These are phyloP conservation scores for Musa schizocarpa DNA, from an alignment of 176 grass and related monocot species.

Conservation along the genomic window DNA sequence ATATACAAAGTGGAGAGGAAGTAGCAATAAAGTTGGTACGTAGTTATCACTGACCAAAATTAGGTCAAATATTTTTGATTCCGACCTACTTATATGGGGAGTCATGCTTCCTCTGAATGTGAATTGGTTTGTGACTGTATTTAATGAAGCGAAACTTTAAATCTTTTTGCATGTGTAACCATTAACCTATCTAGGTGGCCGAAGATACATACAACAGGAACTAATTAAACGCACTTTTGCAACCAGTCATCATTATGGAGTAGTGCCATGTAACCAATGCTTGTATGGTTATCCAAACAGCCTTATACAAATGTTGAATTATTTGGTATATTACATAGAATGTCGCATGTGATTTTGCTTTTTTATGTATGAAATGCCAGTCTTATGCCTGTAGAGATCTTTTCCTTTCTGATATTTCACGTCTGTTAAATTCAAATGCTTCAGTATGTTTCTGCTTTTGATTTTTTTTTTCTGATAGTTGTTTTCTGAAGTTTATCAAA, in stretches of 20 bases:
- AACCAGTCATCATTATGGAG: neutral
- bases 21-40: conserved; percentile 69
- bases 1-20: conserved; percentile 64
- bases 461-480: neutral
- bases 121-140: too few species aligned
- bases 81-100: too few species aligned
- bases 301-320: too few species aligned
- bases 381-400: too few species aligned
- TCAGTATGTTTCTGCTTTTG: neutral
- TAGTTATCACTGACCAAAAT: neutral
- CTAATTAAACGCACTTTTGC: neutral
- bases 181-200: neutral
- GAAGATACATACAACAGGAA: neutral
- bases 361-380: too few species aligned
- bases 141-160: neutral
- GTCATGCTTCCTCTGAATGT: too few species aligned
- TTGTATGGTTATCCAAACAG: neutral
- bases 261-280: neutral
- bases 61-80: too few species aligned
- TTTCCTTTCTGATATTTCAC: too few species aligned
- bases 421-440: neutral
- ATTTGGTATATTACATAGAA: too few species aligned
- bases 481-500: neutral
- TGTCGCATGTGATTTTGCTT: too few species aligned
- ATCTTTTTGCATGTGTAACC: neutral